Percentiles rank a stretch among this genome's conserved stretches.
Evolutionary conservation across 225 moss, liverwort and hornwort species (phyloP).

Genomic region (Rhytidiadelphus loreus): DNA sequence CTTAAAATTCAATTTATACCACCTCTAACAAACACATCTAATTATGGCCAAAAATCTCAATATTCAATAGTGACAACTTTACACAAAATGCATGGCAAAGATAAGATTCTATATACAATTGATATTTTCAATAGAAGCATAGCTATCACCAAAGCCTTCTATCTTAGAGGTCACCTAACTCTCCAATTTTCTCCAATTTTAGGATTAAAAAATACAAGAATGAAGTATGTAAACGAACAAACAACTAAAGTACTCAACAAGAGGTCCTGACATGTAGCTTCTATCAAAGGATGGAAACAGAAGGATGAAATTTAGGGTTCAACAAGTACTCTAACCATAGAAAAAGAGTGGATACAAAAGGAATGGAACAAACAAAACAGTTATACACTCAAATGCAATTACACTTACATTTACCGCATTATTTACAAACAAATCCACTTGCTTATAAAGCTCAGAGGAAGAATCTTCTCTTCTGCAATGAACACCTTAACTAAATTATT

Average conservation of each 20-base stretch:
- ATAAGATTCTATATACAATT: too few relatives aligned
- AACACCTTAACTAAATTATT: not conserved
- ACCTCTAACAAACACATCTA: not conserved
- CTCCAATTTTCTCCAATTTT: not conserved
- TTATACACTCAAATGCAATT: conserved; percentile 1
- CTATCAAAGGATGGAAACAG: not conserved
- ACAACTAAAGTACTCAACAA: not conserved
- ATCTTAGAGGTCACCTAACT: too few relatives aligned
- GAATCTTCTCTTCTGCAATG: not conserved
- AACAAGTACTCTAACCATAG: not conserved
- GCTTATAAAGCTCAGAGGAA: not conserved
- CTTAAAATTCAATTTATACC: not conserved
- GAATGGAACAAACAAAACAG: not conserved
- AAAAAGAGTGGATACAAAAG: not conserved
- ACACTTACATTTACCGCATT: conserved; percentile 4
- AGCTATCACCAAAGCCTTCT: not conserved
- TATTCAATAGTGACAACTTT: not conserved
- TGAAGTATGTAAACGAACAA: not conserved
- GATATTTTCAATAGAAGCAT: not conserved
- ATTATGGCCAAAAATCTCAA: not conserved
- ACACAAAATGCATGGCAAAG: not conserved
- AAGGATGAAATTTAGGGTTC: not conserved
- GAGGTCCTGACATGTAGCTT: not conserved
- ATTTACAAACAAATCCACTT: not conserved
- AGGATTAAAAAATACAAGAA: too few relatives aligned